A percentile compares a stretch with the other conserved stretches of the same genome.
These are phyloP conservation scores for Tritrichomonas musculus DNA, from an alignment of 208 protist species.

Conservation along the genomic window DNA sequence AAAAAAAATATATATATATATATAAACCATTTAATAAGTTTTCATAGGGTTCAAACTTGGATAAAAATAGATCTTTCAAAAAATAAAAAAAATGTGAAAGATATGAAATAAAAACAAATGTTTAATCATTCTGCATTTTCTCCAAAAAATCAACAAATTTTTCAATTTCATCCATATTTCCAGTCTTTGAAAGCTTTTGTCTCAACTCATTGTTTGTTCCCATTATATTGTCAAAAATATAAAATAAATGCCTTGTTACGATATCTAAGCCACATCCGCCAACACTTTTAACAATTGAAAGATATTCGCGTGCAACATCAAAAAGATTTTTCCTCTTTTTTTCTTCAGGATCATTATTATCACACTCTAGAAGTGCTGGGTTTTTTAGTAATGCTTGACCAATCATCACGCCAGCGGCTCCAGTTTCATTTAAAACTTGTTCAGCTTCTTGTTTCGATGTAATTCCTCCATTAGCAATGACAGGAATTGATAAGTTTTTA, in stretches of 20 bases:
- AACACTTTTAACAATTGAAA: background rate
- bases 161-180: background rate
- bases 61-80: too few relatives aligned
- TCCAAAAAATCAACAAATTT: background rate
- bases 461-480: conserved; percentile 20
- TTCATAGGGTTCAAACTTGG: too few relatives aligned
- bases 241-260: background rate
- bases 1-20: too few relatives aligned
- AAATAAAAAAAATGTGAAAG: too few relatives aligned
- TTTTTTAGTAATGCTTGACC: background rate
- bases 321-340: too few relatives aligned
- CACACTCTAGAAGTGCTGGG: background rate
- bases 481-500: background rate
- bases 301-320: background rate
- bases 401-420: background rate
- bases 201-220: background rate
- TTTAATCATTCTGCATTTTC: too few relatives aligned
- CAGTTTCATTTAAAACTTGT: background rate
- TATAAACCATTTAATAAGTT: too few relatives aligned
- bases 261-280: background rate
- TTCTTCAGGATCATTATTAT: too few relatives aligned
- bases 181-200: background rate
- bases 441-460: background rate
- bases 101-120: too few relatives aligned
- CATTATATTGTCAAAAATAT: background rate